Percentiles rank a stretch among this genome's conserved stretches.
These are phyloP conservation scores for Chlamydomonas applanata DNA, from an alignment of 139 green algal species.

Conservation along the genomic window DNA sequence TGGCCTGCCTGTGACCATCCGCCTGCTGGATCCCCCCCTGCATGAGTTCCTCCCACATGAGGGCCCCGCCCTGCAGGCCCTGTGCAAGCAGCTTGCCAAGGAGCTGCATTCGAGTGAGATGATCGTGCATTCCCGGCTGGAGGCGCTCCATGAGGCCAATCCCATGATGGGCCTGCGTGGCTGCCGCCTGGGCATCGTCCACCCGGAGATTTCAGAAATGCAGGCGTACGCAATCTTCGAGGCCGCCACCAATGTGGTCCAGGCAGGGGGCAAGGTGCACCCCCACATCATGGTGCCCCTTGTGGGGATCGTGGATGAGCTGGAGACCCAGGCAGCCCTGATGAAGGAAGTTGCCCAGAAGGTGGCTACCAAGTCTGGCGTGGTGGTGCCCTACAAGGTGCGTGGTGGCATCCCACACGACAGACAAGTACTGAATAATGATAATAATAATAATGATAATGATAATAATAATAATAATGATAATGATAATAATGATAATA, in stretches of 20 bases:
- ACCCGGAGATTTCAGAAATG: constrained; percentile 81
- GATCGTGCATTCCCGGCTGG: constrained; percentile 64
- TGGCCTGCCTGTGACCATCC: constrained; percentile 85
- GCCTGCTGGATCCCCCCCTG: constrained; percentile 90
- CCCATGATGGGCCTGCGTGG: constrained; percentile 76
- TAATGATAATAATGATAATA: no score
- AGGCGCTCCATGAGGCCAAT: constrained; percentile 33
- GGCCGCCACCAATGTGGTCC: constrained; percentile 64
- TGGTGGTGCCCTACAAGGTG: constrained; percentile 9
- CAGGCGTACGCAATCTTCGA: constrained; percentile 80
- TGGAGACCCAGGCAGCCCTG: constrained; percentile 55
- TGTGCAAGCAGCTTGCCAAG: constrained; percentile 62
- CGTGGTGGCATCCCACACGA: no score
- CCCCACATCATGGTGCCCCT: constrained; percentile 94
- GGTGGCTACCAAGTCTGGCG: constrained; percentile 10
- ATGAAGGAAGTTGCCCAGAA: constrained; percentile 45
- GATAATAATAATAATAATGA: no score
- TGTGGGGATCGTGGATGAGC: constrained; percentile 77
- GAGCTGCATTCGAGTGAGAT: constrained; percentile 80
- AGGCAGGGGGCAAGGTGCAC: constrained; percentile 40
- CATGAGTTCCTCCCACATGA: constrained; percentile 92
- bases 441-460: no score
- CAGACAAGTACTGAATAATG: no score
- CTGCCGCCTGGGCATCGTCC: constrained; percentile 83
- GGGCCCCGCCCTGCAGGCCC: constrained; percentile 57